Conservation (phyloP, 2,329 filamentous ascomycete species). For the Diaporthe batatas region DNA sequence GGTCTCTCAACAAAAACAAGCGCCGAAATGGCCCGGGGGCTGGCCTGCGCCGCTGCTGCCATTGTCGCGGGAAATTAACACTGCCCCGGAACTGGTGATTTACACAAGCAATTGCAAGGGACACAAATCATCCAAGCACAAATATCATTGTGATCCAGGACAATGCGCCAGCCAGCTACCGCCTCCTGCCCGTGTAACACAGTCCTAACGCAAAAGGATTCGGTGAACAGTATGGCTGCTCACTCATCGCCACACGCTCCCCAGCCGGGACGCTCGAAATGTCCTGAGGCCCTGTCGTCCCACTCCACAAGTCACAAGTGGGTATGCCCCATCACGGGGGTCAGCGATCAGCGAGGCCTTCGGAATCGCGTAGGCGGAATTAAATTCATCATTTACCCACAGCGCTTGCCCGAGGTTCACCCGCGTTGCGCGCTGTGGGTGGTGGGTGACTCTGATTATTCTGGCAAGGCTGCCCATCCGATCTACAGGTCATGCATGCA, state of each 20-base stretch:
- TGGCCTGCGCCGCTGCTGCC: not conserved
- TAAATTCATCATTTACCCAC: conserved; percentile 15
- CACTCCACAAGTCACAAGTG: conserved; percentile 30
- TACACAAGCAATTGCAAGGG: not conserved
- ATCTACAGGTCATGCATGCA: conserved; percentile 35
- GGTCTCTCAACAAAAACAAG: not conserved
- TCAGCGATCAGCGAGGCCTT: conserved; percentile 25
- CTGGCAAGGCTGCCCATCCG: conserved; percentile 32
- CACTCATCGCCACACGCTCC: conserved; percentile 19
- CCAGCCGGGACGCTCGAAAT: conserved; percentile 1
- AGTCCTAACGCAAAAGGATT: conserved; percentile 18
- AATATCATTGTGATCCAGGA: conserved; percentile 11
- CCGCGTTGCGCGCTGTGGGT: conserved; percentile 18
- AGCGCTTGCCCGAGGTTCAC: conserved; percentile 17
- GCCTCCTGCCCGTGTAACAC: not conserved
- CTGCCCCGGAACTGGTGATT: not conserved
- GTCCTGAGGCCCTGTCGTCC: conserved; percentile 21
- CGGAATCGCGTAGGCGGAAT: conserved; percentile 19
- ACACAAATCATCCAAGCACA: conserved; percentile 15
- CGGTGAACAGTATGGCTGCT: conserved; percentile 37
- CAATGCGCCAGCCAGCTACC: conserved; percentile 29
- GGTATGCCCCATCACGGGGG: conserved; percentile 26
- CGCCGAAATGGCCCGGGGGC: not conserved
- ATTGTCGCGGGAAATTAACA: conserved; percentile 11
- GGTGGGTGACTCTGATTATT: not conserved